Evolutionary conservation across 176 grass and related monocot species (phyloP).

Genomic region (Zea mays): DNA sequence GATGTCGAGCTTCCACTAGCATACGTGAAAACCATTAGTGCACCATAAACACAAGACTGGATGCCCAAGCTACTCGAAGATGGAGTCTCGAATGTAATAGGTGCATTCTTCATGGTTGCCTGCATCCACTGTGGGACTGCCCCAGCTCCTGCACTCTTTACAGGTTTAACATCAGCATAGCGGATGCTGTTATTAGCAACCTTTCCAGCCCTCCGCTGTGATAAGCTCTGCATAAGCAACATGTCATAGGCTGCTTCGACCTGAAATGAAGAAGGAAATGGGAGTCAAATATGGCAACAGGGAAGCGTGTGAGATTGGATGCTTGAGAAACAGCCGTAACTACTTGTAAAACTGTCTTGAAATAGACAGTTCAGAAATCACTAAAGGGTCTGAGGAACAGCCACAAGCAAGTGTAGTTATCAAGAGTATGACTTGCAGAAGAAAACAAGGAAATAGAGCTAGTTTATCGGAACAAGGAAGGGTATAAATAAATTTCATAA

Average conservation of each 20-base stretch:
- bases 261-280: slow-evolving; percentile 47
- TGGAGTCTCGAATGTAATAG: slow-evolving; percentile 69
- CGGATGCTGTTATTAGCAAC: slow-evolving; percentile 74
- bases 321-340: slow-evolving; percentile 1
- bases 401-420: slow-evolving; percentile 44
- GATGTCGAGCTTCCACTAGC: slow-evolving; percentile 67
- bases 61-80: slow-evolving; percentile 63
- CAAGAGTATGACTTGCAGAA: slow-evolving; percentile 45
- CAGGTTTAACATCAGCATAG: slow-evolving; percentile 91
- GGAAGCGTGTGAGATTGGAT: slow-evolving; percentile 6
- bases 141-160: slow-evolving; percentile 48
- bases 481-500: slow-evolving; percentile 3
- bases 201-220: slow-evolving; percentile 75
- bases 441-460: slow-evolving; percentile 27
- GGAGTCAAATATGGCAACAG: slow-evolving; percentile 24
- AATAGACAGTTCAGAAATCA: slow-evolving; percentile 34
- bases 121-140: slow-evolving; percentile 74
- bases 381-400: slow-evolving; percentile 29
- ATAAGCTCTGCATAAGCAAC: slow-evolving; percentile 91
- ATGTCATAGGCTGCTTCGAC: slow-evolving; percentile 92
- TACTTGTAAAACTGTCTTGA: slow-evolving; percentile 25
- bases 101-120: slow-evolving; percentile 60
- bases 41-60: slow-evolving; percentile 75
- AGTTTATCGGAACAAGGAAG: slow-evolving; percentile 45
- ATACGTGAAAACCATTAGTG: slow-evolving; percentile 84